Conservation (phyloP, 2,329 filamentous ascomycete species). For the Rutstroemia sp. region DNA sequence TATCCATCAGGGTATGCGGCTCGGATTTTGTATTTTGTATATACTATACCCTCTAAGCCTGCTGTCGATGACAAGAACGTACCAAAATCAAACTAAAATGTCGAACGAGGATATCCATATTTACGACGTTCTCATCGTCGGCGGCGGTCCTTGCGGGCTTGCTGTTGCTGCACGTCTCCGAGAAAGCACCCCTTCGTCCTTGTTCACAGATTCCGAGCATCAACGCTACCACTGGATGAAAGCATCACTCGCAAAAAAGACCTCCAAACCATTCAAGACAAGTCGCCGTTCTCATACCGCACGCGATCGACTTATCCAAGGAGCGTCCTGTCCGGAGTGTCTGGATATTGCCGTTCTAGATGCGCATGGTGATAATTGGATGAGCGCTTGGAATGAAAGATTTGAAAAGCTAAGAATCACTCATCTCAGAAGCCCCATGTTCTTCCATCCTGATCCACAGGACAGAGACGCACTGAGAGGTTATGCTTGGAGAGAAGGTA, state of each 20-base stretch:
- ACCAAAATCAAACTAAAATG: not conserved
- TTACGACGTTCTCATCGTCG: slow-evolving; percentile 55
- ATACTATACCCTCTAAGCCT: not conserved
- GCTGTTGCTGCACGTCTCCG: slow-evolving; percentile 64
- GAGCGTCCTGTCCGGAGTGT: slow-evolving; percentile 12
- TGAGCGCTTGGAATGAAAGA: slow-evolving; percentile 61
- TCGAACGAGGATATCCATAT: slow-evolving; percentile 23
- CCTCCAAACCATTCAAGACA: slow-evolving; percentile 28
- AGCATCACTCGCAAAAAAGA: slow-evolving; percentile 49
- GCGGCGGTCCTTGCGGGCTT: slow-evolving; percentile 68
- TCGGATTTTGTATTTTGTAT: slow-evolving; percentile 5
- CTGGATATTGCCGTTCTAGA: slow-evolving; percentile 57
- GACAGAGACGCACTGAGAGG: slow-evolving; percentile 68
- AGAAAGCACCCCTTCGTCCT: slow-evolving; percentile 66
- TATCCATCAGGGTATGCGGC: slow-evolving; percentile 12
- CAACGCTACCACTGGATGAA: slow-evolving; percentile 66
- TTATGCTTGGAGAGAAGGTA: slow-evolving; percentile 53
- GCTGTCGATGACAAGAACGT: not conserved
- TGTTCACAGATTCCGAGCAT: slow-evolving; percentile 80
- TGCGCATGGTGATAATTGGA: slow-evolving; percentile 54
- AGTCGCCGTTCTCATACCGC: slow-evolving; percentile 30
- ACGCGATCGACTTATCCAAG: slow-evolving; percentile 26
- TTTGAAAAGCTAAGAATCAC: slow-evolving; percentile 64
- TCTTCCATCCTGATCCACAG: slow-evolving; percentile 71
- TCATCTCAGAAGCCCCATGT: slow-evolving; percentile 71